phyloP scores from a whole-genome alignment of 495 filamentous ascomycete species.

The Talaromyces stipitatus region DNA sequence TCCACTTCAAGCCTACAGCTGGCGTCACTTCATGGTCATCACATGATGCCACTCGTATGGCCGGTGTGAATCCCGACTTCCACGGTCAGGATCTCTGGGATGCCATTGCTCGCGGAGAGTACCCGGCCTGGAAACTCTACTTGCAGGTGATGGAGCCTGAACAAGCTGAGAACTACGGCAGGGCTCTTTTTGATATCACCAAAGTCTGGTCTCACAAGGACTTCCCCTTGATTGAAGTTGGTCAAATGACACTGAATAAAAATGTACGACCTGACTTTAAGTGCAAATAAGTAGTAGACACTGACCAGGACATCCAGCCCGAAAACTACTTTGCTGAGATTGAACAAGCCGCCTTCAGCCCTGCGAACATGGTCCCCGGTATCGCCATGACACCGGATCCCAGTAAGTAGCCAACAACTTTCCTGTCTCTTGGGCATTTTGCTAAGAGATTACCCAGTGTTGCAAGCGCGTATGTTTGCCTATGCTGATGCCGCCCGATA shows the following conservation, averaged over 20 bases:
- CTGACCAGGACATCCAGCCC: constrained; percentile 16
- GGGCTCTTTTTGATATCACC: constrained; percentile 33
- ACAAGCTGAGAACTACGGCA: constrained; percentile 16
- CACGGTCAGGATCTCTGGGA: constrained; percentile 21
- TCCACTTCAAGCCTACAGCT: constrained; percentile 60
- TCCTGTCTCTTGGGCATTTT: neutral
- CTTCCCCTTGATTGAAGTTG: constrained; percentile 33
- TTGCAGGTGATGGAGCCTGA: constrained; percentile 26
- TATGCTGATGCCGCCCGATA: constrained; percentile 63
- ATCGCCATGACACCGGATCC: constrained; percentile 37
- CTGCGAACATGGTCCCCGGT: constrained; percentile 43
- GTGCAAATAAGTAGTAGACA: neutral
- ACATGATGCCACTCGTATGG: constrained; percentile 47
- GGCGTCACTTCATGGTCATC: constrained; percentile 51
- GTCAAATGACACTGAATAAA: constrained; percentile 27
- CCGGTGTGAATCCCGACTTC: constrained; percentile 31
- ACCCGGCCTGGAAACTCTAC: constrained; percentile 25
- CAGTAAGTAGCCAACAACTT: constrained; percentile 13
- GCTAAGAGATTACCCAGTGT: constrained; percentile 25
- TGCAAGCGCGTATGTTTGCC: constrained; percentile 63
- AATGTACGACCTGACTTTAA: neutral
- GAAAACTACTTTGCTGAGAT: constrained; percentile 42
- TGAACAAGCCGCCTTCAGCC: constrained; percentile 44
- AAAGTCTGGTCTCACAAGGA: constrained; percentile 32
- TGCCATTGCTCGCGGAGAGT: constrained; percentile 20